phyloP scores from a whole-genome alignment of 2,329 filamentous ascomycete genomes.

The Diaporthe batatas region DNA sequence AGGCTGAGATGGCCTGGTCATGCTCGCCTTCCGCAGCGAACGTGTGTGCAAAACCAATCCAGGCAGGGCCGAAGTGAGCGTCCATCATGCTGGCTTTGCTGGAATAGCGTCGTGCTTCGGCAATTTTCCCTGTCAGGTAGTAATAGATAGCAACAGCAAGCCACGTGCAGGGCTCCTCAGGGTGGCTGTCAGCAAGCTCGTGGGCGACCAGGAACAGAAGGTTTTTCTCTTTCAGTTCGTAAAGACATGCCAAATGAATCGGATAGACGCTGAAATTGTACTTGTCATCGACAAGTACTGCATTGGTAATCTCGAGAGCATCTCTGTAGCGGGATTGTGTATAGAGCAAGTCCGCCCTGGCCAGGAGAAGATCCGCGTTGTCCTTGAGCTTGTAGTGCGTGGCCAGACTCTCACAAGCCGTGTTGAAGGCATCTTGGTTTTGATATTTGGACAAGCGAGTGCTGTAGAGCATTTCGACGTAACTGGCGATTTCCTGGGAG shows the following conservation, averaged over 20 bases:
- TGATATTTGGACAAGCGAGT: conserved; percentile 96
- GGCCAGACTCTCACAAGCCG: conserved; percentile 89
- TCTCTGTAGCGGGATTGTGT: conserved; percentile 93
- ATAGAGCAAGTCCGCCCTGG: conserved; percentile 90
- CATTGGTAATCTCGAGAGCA: conserved; percentile 85
- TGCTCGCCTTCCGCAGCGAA: conserved; percentile 98
- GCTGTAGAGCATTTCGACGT: conserved; percentile 95
- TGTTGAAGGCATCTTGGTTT: conserved; percentile 84
- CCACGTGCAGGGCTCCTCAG: conserved; percentile 92
- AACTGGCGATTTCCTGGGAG: conserved; percentile 90
- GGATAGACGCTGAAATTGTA: conserved; percentile 93
- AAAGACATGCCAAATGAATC: conserved; percentile 89
- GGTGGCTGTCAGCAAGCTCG: conserved; percentile 91
- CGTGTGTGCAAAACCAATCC: conserved; percentile 99
- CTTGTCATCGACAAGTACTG: conserved; percentile 84
- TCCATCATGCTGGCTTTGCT: conserved; percentile 98
- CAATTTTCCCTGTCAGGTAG: conserved; percentile 87
- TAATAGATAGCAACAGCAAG: conserved; percentile 97
- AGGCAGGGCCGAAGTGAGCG: conserved; percentile 95
- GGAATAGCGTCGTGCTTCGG: conserved; percentile 95
- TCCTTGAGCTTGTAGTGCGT: conserved; percentile 90
- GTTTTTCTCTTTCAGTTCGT: conserved; percentile 89
- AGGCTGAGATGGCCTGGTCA: conserved; percentile 97
- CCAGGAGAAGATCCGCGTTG: conserved; percentile 91
- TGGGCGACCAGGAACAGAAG: conserved; percentile 92